Evolutionary conservation across 108 stramenopile species (phyloP).

Genomic region (Mayamaea pseudoterrestris): DNA sequence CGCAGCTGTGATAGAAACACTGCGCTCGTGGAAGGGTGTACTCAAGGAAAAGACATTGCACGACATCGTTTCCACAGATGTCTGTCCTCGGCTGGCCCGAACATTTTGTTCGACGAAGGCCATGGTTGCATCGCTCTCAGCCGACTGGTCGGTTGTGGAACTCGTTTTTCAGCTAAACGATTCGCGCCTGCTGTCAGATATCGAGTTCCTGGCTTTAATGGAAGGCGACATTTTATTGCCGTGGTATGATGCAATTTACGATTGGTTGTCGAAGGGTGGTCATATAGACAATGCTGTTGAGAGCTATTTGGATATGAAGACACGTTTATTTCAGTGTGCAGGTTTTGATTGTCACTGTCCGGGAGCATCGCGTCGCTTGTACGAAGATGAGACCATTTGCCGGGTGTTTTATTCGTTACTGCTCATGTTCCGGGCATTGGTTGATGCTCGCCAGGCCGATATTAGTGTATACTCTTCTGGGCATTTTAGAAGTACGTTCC

Average conservation of each 20-base stretch:
- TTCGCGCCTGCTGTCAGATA: constrained; percentile 28
- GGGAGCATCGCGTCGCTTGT: too few relatives aligned
- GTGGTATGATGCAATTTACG: too few relatives aligned
- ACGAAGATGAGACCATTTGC: constrained; percentile 53
- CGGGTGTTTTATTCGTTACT: constrained; percentile 52
- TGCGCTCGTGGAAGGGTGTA: constrained; percentile 51
- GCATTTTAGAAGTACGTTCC: too few relatives aligned
- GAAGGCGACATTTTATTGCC: constrained; percentile 53
- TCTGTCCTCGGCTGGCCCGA: constrained; percentile 39
- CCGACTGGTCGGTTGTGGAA: constrained; percentile 24
- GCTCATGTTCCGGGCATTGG: constrained; percentile 53
- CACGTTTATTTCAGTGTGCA: too few relatives aligned
- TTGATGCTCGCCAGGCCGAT: too few relatives aligned
- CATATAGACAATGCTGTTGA: too few relatives aligned
- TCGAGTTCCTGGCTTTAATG: constrained; percentile 55
- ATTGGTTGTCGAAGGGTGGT: too few relatives aligned
- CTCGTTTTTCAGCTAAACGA: constrained; percentile 29
- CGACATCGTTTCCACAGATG: constrained; percentile 29
- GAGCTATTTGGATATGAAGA: constrained; percentile 52
- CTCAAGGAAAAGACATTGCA: constrained; percentile 28
- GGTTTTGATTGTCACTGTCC: too few relatives aligned
- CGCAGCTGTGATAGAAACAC: constrained; percentile 10
- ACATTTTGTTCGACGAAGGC: constrained; percentile 18
- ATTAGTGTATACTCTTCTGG: too few relatives aligned
- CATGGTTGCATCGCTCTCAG: not conserved